Base-by-base conservation (phyloP, 2,329 filamentous ascomycete genomes). In the Elsinoe ampelina region DNA sequence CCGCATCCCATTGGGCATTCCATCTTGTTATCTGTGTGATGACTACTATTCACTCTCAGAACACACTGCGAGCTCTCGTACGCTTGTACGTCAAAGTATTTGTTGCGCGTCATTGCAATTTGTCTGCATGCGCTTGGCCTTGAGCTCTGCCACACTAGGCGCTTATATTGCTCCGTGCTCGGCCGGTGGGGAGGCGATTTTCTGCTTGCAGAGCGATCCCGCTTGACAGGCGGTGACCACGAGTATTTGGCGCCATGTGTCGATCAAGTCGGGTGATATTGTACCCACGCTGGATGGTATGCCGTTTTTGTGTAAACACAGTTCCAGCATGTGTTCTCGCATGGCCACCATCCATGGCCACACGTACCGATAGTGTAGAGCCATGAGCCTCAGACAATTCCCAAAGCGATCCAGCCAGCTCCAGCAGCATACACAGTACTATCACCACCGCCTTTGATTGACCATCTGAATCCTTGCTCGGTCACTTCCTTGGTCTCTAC, bases 391-490 rank as follows among this genome's bases (percentile, higher is more conserved):
- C 47, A 61, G 26, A 35, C 52, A 54, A 61, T 58, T 17, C 58
- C 59, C 19, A 61, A 56, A n/a, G 59, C 59, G 35, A 67, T 64
- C 63, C 64, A 67, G 42, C 63, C 63, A 7, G 64, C 65, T 19
- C 60, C 60, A 20, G 65, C 65, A 34, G 63, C 60, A 60, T 65
- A 64, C 20, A 66, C 41, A 17, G 60, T 62, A 13, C 54, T 58
- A 39, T 61, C 61, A 19, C 57, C 61, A 59, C 62, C 64, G 26
- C 64, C 64, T 43, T 65, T 59, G 55, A 67, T 57, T 41, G 58
- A 58, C 65, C 66, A 68, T 41, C 55, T 61, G 48, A 66, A 67
- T 0, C 65, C 65, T 36, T 66, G 59, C 36, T 54, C 51, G 17
- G 57, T 58, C 12, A 67, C 57, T 11, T 66, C 60, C n/a, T 57